Percentiles rank a stretch among this genome's conserved stretches.
phyloP scores from a whole-genome alignment of 1,139 yeast genomes.

The Diutina mesorugosa region DNA sequence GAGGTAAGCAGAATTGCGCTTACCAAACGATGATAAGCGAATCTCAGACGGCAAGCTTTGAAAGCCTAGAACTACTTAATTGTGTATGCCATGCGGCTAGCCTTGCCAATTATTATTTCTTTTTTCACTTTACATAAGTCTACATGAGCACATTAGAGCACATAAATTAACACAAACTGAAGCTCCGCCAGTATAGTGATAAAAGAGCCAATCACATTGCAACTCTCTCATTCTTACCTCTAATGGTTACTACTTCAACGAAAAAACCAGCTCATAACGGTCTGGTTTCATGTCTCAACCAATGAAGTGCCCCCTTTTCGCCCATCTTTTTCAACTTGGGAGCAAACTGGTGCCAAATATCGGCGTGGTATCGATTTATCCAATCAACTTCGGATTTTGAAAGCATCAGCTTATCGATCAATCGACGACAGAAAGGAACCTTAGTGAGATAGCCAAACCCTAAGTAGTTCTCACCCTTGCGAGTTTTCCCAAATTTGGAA shows the following conservation, averaged over 20 bases:
- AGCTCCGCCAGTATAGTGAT: neutral
- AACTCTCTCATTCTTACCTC: neutral
- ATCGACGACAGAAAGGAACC: conserved; percentile 38
- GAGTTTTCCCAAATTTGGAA: conserved; percentile 19
- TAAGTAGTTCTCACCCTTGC: conserved; percentile 21
- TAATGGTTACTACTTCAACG: neutral
- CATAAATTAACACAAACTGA: neutral
- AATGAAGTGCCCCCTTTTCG: conserved; percentile 22
- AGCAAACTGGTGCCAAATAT: conserved; percentile 23
- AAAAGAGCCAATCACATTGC: neutral
- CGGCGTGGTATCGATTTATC: conserved; percentile 35
- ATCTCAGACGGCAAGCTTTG: too few relatives aligned
- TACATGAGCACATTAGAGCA: neutral
- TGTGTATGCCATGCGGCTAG: neutral
- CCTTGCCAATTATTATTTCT: too few relatives aligned
- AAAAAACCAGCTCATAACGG: conserved; percentile 7
- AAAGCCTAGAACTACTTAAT: neutral
- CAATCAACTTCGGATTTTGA: conserved; percentile 30
- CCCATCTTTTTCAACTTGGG: conserved; percentile 23
- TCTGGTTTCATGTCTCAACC: conserved; percentile 27
- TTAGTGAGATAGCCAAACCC: conserved; percentile 39
- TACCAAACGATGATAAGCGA: neutral
- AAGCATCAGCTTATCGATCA: conserved; percentile 28
- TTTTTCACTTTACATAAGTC: neutral
- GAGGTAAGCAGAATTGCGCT: neutral